Conservation (phyloP, 257 asterid species). For the Capsicum chinense region DNA sequence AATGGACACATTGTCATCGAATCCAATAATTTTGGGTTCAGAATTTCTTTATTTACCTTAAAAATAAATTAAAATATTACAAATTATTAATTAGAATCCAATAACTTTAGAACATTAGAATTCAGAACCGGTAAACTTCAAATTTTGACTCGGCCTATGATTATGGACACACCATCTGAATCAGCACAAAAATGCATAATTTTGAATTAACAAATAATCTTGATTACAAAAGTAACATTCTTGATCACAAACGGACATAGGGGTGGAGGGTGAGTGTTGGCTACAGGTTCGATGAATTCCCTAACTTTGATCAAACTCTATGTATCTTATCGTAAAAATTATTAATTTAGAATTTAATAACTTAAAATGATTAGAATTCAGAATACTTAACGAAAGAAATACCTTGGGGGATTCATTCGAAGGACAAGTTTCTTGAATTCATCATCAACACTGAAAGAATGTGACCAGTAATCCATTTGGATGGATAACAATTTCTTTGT, state of each 20-base stretch:
- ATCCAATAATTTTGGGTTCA: no score
- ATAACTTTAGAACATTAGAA: not conserved
- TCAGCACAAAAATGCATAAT: not conserved
- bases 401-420: constrained; percentile 90
- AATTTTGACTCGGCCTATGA: not conserved
- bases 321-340: no score
- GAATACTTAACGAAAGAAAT: not conserved
- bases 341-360: not conserved
- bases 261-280: not conserved
- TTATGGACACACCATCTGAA: not conserved
- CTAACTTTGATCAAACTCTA: not conserved
- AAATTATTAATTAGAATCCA: not conserved
- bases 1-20: no score
- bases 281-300: not conserved
- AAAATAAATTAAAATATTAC: no score
- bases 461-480: constrained; percentile 62
- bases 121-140: not conserved
- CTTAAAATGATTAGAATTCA: not conserved
- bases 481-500: not conserved
- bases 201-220: not conserved
- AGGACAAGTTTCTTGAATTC: constrained; percentile 81
- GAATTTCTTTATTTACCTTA: no score
- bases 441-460: constrained; percentile 63
- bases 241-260: not conserved
- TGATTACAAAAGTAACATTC: not conserved